phyloP scores from a whole-genome alignment of 805 yeast genomes.

The Yarrowia deformans region DNA sequence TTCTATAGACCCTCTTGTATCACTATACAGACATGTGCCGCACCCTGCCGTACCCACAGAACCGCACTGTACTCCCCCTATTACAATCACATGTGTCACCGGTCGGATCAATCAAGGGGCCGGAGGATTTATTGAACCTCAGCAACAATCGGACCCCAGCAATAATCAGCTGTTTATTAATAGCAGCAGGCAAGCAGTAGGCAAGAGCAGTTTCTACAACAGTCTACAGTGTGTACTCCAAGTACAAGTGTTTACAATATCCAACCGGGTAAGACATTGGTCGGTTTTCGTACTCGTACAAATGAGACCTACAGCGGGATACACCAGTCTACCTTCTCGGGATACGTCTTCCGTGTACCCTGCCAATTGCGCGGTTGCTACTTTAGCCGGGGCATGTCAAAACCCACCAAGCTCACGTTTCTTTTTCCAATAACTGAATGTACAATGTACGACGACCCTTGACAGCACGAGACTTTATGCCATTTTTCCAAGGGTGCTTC shows the following conservation, averaged over 20 bases:
- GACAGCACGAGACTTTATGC: not conserved
- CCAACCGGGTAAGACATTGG: too few species aligned
- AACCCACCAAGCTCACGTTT: not conserved
- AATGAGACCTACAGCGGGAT: not conserved
- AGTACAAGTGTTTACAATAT: too few species aligned
- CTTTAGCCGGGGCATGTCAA: not conserved
- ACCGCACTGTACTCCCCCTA: not conserved
- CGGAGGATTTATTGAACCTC: not conserved
- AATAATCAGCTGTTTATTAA: conserved; percentile 7
- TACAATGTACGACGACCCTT: too few species aligned
- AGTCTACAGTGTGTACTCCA: too few species aligned
- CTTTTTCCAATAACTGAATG: not conserved
- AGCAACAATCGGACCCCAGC: not conserved
- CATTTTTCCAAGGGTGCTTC: too few species aligned
- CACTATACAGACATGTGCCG: too few species aligned
- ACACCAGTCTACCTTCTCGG: too few species aligned
- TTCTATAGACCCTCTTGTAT: too few species aligned
- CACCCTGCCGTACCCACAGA: too few species aligned
- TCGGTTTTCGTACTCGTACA: too few species aligned
- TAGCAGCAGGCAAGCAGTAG: not conserved
- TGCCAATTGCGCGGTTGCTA: not conserved
- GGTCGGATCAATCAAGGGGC: not conserved
- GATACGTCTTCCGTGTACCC: too few species aligned
- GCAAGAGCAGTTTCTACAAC: not conserved
- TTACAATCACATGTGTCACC: not conserved